phyloP scores from a whole-genome alignment of 2,329 filamentous ascomycete species.

The Colletotrichum lentis region DNA sequence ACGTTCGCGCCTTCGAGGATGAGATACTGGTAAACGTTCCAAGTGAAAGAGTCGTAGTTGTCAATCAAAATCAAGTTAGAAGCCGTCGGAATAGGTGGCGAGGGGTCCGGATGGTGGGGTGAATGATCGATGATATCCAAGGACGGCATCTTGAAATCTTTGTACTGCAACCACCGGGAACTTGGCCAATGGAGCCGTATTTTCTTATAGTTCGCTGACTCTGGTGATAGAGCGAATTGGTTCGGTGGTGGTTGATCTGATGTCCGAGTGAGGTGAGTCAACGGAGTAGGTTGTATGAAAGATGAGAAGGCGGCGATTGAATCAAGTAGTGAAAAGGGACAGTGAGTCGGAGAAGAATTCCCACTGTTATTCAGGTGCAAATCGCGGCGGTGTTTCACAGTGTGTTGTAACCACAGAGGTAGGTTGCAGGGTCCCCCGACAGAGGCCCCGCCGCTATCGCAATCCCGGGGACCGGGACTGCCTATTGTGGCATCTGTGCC shows the following conservation, averaged over 20 bases:
- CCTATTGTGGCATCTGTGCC: conserved; percentile 29
- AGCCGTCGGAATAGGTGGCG: conserved; percentile 76
- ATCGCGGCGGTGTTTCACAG: not conserved
- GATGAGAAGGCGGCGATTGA: conserved; percentile 28
- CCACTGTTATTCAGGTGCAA: not conserved
- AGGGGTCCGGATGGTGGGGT: conserved; percentile 81
- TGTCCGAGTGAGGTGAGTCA: conserved; percentile 23
- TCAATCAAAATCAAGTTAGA: conserved; percentile 95
- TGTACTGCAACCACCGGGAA: not conserved
- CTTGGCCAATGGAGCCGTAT: not conserved
- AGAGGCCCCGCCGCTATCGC: conserved; percentile 31
- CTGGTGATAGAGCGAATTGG: not conserved
- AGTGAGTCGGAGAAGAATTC: conserved; percentile 12
- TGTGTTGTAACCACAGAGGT: conserved; percentile 3
- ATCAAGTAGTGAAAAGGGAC: conserved; percentile 1
- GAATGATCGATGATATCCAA: conserved; percentile 77
- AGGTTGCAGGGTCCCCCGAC: conserved; percentile 12
- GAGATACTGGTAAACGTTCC: conserved; percentile 99
- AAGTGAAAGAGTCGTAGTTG: conserved; percentile 99
- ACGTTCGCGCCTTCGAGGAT: conserved; percentile 94
- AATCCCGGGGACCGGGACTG: conserved; percentile 32
- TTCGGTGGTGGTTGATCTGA: conserved; percentile 1
- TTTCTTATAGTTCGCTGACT: not conserved
- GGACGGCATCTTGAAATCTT: conserved; percentile 55
- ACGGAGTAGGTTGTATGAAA: conserved; percentile 6